These are phyloP conservation scores for Alternaria hordeiaustralica DNA, from an alignment of 2,329 filamentous ascomycete species.

Conservation along the genomic window DNA sequence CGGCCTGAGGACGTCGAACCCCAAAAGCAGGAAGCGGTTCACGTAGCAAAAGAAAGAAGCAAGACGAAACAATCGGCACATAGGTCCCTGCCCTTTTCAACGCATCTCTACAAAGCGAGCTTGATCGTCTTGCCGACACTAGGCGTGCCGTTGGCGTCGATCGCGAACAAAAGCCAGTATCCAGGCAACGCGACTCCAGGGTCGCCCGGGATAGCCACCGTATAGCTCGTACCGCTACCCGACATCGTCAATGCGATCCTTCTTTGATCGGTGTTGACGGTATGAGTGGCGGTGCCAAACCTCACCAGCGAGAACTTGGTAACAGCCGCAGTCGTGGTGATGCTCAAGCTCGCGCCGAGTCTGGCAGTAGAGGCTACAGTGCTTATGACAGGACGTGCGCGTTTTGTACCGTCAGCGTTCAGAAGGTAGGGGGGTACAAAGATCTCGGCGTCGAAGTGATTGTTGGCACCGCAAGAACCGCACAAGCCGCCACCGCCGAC, in stretches of 20 bases:
- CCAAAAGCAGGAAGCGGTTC: rapidly evolving
- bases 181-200: constrained; percentile 60
- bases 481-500: constrained; percentile 52
- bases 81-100: not conserved
- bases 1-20: not conserved
- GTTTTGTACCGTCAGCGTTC: constrained; percentile 51
- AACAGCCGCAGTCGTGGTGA: constrained; percentile 38
- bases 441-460: constrained; percentile 64
- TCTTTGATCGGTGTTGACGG: constrained; percentile 65
- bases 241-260: constrained; percentile 54
- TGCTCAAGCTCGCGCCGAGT: constrained; percentile 38
- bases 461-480: constrained; percentile 45
- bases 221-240: constrained; percentile 47
- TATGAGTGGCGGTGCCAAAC: constrained; percentile 60
- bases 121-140: constrained; percentile 55
- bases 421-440: constrained; percentile 65
- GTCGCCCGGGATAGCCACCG: constrained; percentile 55
- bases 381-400: constrained; percentile 54
- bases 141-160: constrained; percentile 55
- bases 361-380: constrained; percentile 37
- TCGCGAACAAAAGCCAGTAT: constrained; percentile 62
- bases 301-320: constrained; percentile 56
- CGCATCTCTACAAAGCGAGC: not conserved
- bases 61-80: not conserved
- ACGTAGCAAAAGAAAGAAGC: not conserved